Conservation (phyloP, 2,329 filamentous ascomycete species). For the Monilinia vaccinii-corymbosi region DNA sequence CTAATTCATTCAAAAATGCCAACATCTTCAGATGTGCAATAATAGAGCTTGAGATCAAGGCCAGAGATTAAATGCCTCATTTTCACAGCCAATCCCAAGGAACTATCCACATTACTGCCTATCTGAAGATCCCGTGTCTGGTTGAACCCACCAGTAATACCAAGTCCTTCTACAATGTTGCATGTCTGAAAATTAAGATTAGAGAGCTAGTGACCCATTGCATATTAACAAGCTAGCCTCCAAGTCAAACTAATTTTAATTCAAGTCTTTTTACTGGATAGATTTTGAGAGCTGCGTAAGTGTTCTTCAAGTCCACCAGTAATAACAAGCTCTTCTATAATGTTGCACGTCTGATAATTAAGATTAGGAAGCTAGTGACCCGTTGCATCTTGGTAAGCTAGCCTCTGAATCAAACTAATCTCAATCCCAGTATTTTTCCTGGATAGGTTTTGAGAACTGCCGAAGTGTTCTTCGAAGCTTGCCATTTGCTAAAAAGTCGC, state of each 20-base stretch:
- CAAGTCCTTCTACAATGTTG: not conserved
- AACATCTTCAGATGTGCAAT: not conserved
- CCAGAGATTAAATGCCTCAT: not conserved
- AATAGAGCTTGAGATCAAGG: not conserved
- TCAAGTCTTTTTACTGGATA: no score
- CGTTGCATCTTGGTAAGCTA: no score
- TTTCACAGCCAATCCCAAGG: not conserved
- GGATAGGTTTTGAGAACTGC: not conserved
- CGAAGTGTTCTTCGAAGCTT: not conserved
- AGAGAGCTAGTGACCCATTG: fast-evolving
- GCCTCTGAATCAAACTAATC: not conserved
- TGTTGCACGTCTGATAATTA: not conserved
- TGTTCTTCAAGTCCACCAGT: not conserved
- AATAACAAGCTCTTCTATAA: not conserved
- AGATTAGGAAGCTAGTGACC: not conserved
- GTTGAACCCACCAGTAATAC: not conserved
- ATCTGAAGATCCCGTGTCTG: not conserved
- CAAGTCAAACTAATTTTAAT: no score
- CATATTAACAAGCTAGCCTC: not conserved
- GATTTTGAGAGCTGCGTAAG: no score
- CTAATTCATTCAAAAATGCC: not conserved
- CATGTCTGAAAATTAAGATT: not conserved
- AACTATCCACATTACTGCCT: not conserved
- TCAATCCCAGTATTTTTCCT: not conserved
- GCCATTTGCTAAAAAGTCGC: not conserved